phyloP scores from a whole-genome alignment of 1,284 basidiomycete genomes.

The Erythrobasidium hasegawianum region DNA sequence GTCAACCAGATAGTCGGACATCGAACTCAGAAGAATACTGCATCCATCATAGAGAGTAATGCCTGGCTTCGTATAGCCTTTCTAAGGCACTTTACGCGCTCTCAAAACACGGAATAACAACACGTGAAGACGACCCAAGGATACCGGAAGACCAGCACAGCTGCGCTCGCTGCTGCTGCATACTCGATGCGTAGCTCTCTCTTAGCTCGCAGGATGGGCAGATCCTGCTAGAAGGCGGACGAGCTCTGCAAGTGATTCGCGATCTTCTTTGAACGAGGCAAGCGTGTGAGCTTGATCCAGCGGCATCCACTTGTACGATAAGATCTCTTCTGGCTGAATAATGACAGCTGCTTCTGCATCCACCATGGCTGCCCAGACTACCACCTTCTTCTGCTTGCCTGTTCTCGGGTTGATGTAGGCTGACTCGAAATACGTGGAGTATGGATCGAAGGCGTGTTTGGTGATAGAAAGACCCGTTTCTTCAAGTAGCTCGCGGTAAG shows the following conservation, averaged over 20 bases:
- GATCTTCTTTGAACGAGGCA: conserved; percentile 15
- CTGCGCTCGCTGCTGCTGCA: no score
- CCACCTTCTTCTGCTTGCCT: conserved; percentile 3
- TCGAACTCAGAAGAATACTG: no score
- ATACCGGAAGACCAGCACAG: no score
- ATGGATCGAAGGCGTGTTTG: conserved; percentile 12
- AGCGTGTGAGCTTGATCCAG: conserved; percentile 9
- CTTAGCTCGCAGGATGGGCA: no score
- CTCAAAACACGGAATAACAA: no score
- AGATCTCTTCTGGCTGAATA: conserved; percentile 30
- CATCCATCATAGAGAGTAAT: no score
- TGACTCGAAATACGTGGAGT: conserved; percentile 12
- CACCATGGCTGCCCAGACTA: conserved; percentile 15
- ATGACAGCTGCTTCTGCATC: not conserved
- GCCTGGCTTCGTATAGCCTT: no score
- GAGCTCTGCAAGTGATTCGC: not conserved
- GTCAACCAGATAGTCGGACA: no score
- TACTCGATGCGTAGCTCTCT: no score
- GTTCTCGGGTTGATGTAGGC: conserved; percentile 18
- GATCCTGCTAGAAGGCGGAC: not conserved
- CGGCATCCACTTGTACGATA: conserved; percentile 10
- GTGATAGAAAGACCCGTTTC: conserved; percentile 10
- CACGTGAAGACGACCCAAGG: no score
- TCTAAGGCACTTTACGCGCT: no score
- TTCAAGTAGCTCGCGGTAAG: conserved; percentile 18